Conservation (phyloP, 441 rosid species). For the Dalechampia spathulata region DNA sequence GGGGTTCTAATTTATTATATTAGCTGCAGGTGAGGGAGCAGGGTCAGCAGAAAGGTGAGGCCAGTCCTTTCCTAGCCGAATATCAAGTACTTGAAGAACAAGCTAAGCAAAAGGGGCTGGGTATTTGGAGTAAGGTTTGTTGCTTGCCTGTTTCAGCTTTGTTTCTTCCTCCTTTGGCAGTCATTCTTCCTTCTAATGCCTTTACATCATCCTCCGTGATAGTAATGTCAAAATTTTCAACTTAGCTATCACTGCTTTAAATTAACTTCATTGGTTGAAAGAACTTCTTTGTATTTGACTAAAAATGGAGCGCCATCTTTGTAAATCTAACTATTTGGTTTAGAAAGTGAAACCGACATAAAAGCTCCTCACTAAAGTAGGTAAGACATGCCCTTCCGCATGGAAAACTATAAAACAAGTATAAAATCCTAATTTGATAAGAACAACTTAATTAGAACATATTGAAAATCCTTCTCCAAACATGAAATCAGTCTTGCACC, state of each 20-base stretch:
- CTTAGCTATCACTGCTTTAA: no score
- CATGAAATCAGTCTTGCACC: no score
- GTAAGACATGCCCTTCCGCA: no score
- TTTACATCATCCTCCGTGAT: background rate
- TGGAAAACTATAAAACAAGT: no score
- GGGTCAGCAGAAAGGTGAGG: slow-evolving; percentile 79
- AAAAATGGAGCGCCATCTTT: background rate
- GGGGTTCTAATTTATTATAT: slow-evolving; percentile 13
- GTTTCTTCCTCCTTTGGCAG: background rate
- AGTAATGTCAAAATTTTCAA: background rate
- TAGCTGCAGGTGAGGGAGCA: slow-evolving; percentile 69
- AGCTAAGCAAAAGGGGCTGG: slow-evolving; percentile 75
- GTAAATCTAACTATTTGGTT: no score
- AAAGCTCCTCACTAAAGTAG: no score
- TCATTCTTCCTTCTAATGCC: background rate
- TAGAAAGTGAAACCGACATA: no score
- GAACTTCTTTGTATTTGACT: background rate
- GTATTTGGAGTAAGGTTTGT: slow-evolving; percentile 85
- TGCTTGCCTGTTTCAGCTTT: background rate
- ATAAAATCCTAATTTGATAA: no score
- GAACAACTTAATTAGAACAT: no score
- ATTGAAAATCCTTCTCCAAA: no score
- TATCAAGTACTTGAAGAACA: slow-evolving; percentile 59
- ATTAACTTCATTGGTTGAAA: background rate
- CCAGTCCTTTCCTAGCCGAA: slow-evolving; percentile 72